Evolutionary conservation across 352 stramenopile species (phyloP).

Genomic region (Phytophthora sp.): DNA sequence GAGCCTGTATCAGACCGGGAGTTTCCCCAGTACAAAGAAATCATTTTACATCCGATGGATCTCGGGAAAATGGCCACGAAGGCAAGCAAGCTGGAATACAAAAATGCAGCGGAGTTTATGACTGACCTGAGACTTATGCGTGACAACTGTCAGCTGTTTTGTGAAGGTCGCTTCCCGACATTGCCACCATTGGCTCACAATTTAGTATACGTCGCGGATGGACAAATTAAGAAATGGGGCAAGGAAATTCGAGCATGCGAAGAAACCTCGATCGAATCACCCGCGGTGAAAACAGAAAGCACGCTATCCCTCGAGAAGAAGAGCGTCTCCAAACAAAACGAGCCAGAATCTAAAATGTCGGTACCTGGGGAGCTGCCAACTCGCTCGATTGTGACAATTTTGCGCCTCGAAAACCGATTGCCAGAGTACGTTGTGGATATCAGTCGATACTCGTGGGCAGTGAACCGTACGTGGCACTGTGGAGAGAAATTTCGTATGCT

Average conservation of each 20-base stretch:
- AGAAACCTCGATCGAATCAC: conserved; percentile 28
- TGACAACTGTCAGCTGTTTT: conserved; percentile 84
- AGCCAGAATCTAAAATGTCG: neutral
- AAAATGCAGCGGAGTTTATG: conserved; percentile 57
- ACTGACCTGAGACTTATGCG: conserved; percentile 73
- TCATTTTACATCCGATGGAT: conserved; percentile 79
- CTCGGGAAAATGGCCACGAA: conserved; percentile 65
- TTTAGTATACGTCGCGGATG: conserved; percentile 68
- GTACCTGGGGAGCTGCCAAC: conserved; percentile 18
- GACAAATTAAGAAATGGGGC: conserved; percentile 67
- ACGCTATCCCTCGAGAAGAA: conserved; percentile 16
- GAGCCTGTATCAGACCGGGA: conserved; percentile 82
- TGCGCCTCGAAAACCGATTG: conserved; percentile 85
- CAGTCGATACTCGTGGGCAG: conserved; percentile 66
- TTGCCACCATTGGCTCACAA: conserved; percentile 77
- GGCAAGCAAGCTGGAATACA: conserved; percentile 63
- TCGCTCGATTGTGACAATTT: conserved; percentile 58
- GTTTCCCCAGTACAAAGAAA: conserved; percentile 87
- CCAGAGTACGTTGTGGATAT: conserved; percentile 77
- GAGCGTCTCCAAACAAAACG: conserved; percentile 3
- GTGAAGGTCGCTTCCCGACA: conserved; percentile 77
- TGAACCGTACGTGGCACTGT: conserved; percentile 61
- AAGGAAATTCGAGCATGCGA: conserved; percentile 74
- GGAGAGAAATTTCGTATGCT: conserved; percentile 83
- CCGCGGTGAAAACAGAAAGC: conserved; percentile 16